Conservation (phyloP, 768 basidiomycete genomes). For the Hypholoma fasciculare region DNA sequence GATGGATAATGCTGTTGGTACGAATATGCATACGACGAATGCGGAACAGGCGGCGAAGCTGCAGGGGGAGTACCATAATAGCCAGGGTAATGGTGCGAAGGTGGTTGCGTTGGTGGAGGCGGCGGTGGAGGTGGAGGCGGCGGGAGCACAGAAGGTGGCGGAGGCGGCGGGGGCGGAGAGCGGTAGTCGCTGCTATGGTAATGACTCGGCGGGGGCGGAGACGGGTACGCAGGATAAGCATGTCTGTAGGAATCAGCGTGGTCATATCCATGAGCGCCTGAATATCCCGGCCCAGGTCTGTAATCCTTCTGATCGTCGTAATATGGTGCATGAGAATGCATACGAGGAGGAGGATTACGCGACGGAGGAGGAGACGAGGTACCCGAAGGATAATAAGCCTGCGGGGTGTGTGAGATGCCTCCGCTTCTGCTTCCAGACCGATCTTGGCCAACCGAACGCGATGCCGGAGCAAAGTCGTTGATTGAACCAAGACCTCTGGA, state of each 20-base stretch:
- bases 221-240: constrained; percentile 17
- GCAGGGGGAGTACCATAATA: constrained; percentile 2
- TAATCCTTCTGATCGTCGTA: constrained; percentile 18
- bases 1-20: constrained; percentile 7
- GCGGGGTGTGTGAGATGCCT: constrained; percentile 13
- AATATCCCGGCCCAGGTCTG: constrained; percentile 13
- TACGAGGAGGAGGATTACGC: not conserved
- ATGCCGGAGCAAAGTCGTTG: constrained; percentile 22
- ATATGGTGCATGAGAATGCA: constrained; percentile 5
- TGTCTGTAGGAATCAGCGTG: constrained; percentile 16
- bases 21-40: constrained; percentile 1
- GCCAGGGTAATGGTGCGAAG: constrained; percentile 5
- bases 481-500: constrained; percentile 28
- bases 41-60: not conserved
- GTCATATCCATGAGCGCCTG: constrained; percentile 12
- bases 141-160: constrained; percentile 8
- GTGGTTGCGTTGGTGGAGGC: constrained; percentile 2
- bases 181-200: constrained; percentile 11
- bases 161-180: constrained; percentile 1
- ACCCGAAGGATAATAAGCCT: constrained; percentile 8
- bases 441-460: constrained; percentile 26
- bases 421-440: constrained; percentile 29
- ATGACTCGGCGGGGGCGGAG: constrained; percentile 11
- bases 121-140: constrained; percentile 4
- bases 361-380: not conserved